Evolutionary conservation across 2,329 filamentous ascomycete genomes (phyloP).

Genomic region (Talaromyces verruculosus): DNA sequence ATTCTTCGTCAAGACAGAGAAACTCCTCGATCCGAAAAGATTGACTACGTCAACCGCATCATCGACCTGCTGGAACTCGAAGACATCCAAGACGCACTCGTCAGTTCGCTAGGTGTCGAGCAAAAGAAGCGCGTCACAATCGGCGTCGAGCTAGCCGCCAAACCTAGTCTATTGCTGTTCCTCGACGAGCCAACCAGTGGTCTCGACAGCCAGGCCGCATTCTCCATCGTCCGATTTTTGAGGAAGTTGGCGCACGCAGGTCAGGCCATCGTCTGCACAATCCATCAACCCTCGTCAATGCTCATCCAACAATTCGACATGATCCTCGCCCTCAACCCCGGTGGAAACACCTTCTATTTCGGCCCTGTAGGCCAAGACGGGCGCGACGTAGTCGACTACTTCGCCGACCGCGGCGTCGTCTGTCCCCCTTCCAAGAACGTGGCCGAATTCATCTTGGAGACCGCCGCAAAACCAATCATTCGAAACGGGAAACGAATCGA

Average conservation of each 20-base stretch:
- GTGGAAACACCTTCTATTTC: conserved; percentile 72
- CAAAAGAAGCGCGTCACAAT: conserved; percentile 72
- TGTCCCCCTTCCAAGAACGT: conserved; percentile 67
- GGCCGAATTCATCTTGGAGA: conserved; percentile 66
- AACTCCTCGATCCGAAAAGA: conserved; percentile 59
- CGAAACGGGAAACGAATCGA: conserved; percentile 59
- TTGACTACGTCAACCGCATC: conserved; percentile 66
- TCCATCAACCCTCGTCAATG: conserved; percentile 69
- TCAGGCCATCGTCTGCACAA: conserved; percentile 72
- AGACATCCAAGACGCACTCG: conserved; percentile 66
- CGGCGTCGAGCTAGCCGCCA: conserved; percentile 69
- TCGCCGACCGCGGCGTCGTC: conserved; percentile 62
- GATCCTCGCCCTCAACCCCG: conserved; percentile 67
- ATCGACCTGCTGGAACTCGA: conserved; percentile 65
- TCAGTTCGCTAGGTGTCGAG: conserved; percentile 65
- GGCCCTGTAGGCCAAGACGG: conserved; percentile 69
- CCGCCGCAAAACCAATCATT: conserved; percentile 58
- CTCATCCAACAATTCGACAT: conserved; percentile 73
- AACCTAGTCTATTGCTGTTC: conserved; percentile 67
- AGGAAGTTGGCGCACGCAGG: conserved; percentile 66
- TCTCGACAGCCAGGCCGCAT: conserved; percentile 68
- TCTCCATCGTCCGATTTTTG: conserved; percentile 66
- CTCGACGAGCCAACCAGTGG: conserved; percentile 71
- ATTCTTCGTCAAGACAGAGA: conserved; percentile 60
- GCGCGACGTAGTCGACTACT: conserved; percentile 65